Conservation (phyloP, 2,329 filamentous ascomycete genomes). For the Pyricularia sp. region DNA sequence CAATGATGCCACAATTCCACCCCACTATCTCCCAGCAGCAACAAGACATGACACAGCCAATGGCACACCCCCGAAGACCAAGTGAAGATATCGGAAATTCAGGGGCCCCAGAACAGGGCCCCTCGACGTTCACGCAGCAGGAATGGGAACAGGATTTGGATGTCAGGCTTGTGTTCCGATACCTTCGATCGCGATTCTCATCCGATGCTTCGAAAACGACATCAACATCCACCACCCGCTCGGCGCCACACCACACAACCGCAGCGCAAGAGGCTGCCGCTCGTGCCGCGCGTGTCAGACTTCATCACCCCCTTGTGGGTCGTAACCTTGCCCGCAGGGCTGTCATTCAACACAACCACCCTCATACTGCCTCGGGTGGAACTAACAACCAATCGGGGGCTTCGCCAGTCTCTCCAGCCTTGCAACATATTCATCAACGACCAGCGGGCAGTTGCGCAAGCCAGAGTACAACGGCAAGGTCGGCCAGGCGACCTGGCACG, state of each 20-base stretch:
- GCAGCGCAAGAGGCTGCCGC: constrained; percentile 57
- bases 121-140: constrained; percentile 48
- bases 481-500: constrained; percentile 37
- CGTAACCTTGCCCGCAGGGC: constrained; percentile 20
- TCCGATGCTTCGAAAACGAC: constrained; percentile 30
- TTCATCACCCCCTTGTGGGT: constrained; percentile 79
- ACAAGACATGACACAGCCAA: background rate
- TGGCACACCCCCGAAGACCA: background rate
- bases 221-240: constrained; percentile 23
- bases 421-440: constrained; percentile 56
- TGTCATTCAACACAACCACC: background rate
- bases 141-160: constrained; percentile 95
- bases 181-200: constrained; percentile 68
- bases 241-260: constrained; percentile 36
- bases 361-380: constrained; percentile 26
- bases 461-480: constrained; percentile 53
- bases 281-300: constrained; percentile 74
- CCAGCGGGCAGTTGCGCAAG: constrained; percentile 65
- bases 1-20: constrained; percentile 32
- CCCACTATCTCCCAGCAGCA: constrained; percentile 28
- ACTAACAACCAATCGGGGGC: background rate
- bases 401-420: constrained; percentile 13
- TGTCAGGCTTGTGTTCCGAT: constrained; percentile 84
- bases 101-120: background rate
- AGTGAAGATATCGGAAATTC: background rate